These are phyloP conservation scores for Middelhovenomyces tepae DNA, from an alignment of 805 yeast species.

Conservation along the genomic window DNA sequence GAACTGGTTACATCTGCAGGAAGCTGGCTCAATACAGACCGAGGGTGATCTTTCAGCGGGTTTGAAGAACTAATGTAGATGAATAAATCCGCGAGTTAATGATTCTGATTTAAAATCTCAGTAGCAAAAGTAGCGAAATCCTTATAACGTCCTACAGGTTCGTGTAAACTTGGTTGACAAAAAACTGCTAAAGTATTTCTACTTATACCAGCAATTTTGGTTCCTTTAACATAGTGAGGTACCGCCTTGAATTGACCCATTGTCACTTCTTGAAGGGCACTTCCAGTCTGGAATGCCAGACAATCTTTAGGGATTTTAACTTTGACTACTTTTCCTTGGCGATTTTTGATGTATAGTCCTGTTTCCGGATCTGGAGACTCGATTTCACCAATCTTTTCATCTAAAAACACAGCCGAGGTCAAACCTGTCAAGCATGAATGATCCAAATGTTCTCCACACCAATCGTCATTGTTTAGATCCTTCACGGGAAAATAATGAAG, in stretches of 20 bases:
- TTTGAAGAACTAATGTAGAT: too few species aligned
- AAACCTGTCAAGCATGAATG: slow-evolving; percentile 54
- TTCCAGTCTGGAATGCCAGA: slow-evolving; percentile 54
- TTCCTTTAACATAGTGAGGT: slow-evolving; percentile 42
- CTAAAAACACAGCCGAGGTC: slow-evolving; percentile 44
- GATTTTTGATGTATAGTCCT: slow-evolving; percentile 43
- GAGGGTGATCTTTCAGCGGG: too few species aligned
- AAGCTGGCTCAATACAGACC: too few species aligned
- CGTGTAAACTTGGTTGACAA: slow-evolving; percentile 51
- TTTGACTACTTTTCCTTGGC: slow-evolving; percentile 37
- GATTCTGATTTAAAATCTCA: slow-evolving; percentile 34
- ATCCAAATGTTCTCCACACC: slow-evolving; percentile 60
- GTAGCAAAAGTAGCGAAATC: slow-evolving; percentile 43
- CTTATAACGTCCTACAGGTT: slow-evolving; percentile 34
- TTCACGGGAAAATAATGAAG: slow-evolving; percentile 43
- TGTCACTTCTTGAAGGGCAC: slow-evolving; percentile 45
- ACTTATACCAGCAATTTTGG: slow-evolving; percentile 26
- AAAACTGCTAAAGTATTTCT: slow-evolving; percentile 55
- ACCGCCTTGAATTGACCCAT: slow-evolving; percentile 45
- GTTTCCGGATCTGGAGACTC: slow-evolving; percentile 36
- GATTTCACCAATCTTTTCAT: slow-evolving; percentile 24
- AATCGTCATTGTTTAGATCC: slow-evolving; percentile 27
- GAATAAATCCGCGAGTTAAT: too few species aligned
- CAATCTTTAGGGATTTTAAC: slow-evolving; percentile 48
- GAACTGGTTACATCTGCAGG: too few species aligned